These are phyloP conservation scores for Evernia prunastri DNA, from an alignment of 495 filamentous ascomycete species.

Conservation along the genomic window DNA sequence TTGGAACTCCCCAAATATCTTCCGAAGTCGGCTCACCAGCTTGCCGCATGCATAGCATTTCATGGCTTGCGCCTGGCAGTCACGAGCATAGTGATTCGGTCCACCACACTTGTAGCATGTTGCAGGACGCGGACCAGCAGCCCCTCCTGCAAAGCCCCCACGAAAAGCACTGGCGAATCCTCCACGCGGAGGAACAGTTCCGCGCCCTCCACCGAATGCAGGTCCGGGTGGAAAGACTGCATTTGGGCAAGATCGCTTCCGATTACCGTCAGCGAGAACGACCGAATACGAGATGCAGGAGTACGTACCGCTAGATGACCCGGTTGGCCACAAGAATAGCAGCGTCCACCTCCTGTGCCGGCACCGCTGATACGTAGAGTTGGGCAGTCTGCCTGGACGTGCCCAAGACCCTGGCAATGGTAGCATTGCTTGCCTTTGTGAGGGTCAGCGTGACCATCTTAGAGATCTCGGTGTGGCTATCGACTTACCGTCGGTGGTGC, in stretches of 20 bases:
- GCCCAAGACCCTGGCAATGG: conserved; percentile 96
- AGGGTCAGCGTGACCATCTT: conserved; percentile 3
- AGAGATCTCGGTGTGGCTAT: conserved; percentile 28
- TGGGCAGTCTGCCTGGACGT: conserved; percentile 98
- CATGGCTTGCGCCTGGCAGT: conserved; percentile 99
- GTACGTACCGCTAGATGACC: conserved; percentile 78
- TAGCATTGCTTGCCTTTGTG: conserved; percentile 91
- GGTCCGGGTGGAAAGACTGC: conserved; percentile 48
- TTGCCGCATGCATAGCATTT: conserved; percentile 99
- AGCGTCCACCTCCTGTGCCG: conserved; percentile 68
- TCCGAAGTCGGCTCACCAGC: conserved; percentile 43
- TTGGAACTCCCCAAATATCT: conserved; percentile 4
- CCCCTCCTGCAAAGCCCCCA: conserved; percentile 57
- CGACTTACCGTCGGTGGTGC: conserved; percentile 81
- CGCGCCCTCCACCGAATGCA: conserved; percentile 53
- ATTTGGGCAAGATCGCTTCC: conserved; percentile 76
- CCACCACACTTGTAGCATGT: conserved; percentile 99
- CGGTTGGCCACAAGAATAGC: conserved; percentile 90
- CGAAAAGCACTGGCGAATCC: conserved; percentile 57
- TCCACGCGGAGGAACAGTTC: conserved; percentile 61
- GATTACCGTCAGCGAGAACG: conserved; percentile 5
- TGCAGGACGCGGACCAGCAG: conserved; percentile 62
- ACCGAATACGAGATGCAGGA: conserved; percentile 7
- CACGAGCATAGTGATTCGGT: conserved; percentile 96
- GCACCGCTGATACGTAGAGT: conserved; percentile 85